Percentiles rank a stretch among this genome's conserved stretches.
Conservation (phyloP, 805 yeast species). For the Ogataea trehaloabstinens region DNA sequence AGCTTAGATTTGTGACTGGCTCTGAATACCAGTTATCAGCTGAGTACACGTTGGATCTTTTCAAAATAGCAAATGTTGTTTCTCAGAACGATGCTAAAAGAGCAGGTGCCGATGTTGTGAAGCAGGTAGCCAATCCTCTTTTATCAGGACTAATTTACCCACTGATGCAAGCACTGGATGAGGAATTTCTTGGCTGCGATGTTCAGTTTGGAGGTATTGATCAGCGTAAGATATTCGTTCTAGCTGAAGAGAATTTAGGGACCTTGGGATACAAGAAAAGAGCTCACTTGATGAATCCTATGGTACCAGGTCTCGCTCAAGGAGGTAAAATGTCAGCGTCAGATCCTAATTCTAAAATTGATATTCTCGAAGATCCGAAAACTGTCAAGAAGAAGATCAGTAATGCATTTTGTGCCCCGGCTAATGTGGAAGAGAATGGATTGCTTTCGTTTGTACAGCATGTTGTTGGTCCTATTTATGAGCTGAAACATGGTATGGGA, state of each 20-base stretch:
- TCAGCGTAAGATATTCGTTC: constrained; percentile 94
- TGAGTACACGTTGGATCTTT: constrained; percentile 85
- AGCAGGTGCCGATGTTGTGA: constrained; percentile 99
- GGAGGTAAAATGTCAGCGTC: constrained; percentile 99
- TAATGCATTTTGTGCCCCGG: constrained; percentile 95
- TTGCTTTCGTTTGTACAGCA: constrained; percentile 79
- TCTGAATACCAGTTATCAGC: constrained; percentile 81
- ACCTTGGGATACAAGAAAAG: constrained; percentile 91
- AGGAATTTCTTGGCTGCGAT: constrained; percentile 82
- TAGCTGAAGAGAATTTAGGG: constrained; percentile 93
- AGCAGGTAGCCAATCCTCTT: constrained; percentile 92
- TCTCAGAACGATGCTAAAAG: constrained; percentile 96
- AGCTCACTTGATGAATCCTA: constrained; percentile 97
- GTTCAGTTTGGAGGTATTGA: constrained; percentile 99
- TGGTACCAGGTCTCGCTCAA: constrained; percentile 97
- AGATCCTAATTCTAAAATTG: constrained; percentile 97
- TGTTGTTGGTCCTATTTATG: constrained; percentile 84
- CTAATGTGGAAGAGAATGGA: constrained; percentile 88
- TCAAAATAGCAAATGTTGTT: constrained; percentile 78
- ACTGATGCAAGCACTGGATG: constrained; percentile 98
- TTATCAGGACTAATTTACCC: constrained; percentile 95
- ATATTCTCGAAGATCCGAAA: constrained; percentile 85
- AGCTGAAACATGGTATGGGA: constrained; percentile 59
- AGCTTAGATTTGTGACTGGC: constrained; percentile 79
- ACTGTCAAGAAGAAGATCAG: constrained; percentile 84